phyloP scores from a whole-genome alignment of 2,329 filamentous ascomycete species.

The Trichoderma citrinoviride region DNA sequence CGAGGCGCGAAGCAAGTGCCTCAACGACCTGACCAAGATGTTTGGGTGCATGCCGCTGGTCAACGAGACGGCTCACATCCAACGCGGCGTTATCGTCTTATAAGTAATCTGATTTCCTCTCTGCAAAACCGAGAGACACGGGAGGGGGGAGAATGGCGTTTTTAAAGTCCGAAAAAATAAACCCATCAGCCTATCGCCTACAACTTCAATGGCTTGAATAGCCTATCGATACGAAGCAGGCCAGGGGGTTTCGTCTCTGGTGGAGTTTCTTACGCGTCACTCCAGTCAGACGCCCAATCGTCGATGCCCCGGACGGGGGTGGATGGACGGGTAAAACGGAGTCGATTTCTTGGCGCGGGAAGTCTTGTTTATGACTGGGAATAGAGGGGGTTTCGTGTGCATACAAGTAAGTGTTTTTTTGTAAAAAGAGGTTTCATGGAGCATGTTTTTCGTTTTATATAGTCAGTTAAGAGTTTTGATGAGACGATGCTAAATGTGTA shows the following conservation, averaged over 20 bases:
- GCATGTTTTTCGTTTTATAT: not conserved
- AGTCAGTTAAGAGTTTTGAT: not conserved
- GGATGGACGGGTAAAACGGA: conserved; percentile 11
- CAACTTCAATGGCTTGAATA: not conserved
- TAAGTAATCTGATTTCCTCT: conserved; percentile 4
- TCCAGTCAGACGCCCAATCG: conserved; percentile 12
- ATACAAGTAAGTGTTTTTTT: not conserved
- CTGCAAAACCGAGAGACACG: not conserved
- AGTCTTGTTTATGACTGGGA: not conserved
- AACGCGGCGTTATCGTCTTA: conserved; percentile 33
- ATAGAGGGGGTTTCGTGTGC: conserved; percentile 2
- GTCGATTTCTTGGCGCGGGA: conserved; percentile 10
- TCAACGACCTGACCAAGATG: conserved; percentile 36
- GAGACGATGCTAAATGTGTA: no score
- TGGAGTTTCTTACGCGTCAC: conserved; percentile 1
- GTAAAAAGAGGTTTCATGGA: not conserved
- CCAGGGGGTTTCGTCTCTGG: not conserved
- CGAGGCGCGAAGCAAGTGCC: conserved; percentile 35
- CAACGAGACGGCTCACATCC: conserved; percentile 35
- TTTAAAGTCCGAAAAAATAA: not conserved
- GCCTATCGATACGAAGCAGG: not conserved
- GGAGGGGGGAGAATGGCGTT: not conserved
- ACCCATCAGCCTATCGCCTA: not conserved
- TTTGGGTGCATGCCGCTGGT: conserved; percentile 39
- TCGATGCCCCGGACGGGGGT: not conserved